Base-by-base conservation (phyloP, 257 asterid species). In the Capsicum chinense region DNA sequence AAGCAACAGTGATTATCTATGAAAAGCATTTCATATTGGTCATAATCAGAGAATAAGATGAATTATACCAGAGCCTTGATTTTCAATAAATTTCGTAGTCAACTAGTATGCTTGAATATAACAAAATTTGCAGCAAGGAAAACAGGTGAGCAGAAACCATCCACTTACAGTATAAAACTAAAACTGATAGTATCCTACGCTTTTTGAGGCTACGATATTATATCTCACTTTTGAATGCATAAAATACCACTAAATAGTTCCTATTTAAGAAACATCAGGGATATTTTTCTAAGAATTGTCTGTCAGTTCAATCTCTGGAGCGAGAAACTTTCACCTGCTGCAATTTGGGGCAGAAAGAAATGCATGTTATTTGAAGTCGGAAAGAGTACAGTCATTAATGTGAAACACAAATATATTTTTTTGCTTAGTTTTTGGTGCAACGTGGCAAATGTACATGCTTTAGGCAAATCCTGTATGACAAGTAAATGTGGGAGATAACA, bases 281-380 rank as follows among this genome's bases (percentile, higher is more conserved):
- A 3, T 37, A 37, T 68, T 37, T 14, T 37, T 7, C 76, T 15
- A 3, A 37, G 52, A 35, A 37, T 33, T 68, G 15, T 39, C 76
- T 14, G 76, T 39, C 52, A 68, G 54, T 9, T 68, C 26, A 68
- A 68, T 67, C 76, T 68, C 26, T 68, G 39, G 52, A 37, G 37
- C 7, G 76, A 68, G 47, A 68, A 68, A 26, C 1, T 68, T 39
- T 39, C 76, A 68, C 54, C 76, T 37, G 76, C 54, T 14, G 76
- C 76, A 37, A 37, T 37, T 15, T 68, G 76, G 76, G 19, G 13
- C 44, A 66, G 48, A 66, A 66, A 66, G 74, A 33, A 66, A 66
- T 19, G 0, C 19, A 35, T 66, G 11, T 35, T 35, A 66, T 66
- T 57, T 66, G 48, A 66, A 35, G 48, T 13, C 35, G 48, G 74